These are phyloP conservation scores for Rauvolfia tetraphylla DNA, from an alignment of 257 asterid species.

Conservation along the genomic window DNA sequence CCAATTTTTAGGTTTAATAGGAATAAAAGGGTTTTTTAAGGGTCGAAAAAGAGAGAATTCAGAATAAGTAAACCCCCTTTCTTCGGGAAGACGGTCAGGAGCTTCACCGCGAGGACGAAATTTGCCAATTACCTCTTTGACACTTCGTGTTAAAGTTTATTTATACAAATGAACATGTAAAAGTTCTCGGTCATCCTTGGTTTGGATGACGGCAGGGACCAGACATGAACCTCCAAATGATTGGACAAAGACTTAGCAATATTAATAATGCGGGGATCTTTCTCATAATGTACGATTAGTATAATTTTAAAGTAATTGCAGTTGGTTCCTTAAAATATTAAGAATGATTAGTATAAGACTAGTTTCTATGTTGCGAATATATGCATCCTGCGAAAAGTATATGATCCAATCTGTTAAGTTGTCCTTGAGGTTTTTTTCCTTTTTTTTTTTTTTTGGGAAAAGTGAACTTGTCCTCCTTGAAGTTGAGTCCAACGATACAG, in stretches of 20 bases:
- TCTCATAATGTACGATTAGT: background rate
- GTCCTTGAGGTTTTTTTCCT: too few relatives aligned
- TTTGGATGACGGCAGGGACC: conserved; percentile 3
- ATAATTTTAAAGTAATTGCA: conserved; percentile 1
- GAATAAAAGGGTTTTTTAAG: background rate
- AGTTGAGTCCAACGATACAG: background rate
- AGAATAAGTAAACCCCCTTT: too few relatives aligned
- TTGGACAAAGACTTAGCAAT: conserved; percentile 3
- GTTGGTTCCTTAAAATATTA: background rate
- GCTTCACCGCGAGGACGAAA: too few relatives aligned
- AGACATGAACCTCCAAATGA: conserved; percentile 20
- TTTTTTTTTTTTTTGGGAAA: too few relatives aligned
- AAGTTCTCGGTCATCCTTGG: background rate
- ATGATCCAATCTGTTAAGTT: background rate
- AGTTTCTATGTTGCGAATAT: background rate
- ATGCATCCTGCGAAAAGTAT: too few relatives aligned
- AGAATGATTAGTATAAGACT: background rate
- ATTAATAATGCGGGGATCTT: conserved; percentile 5
- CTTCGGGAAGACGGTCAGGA: too few relatives aligned
- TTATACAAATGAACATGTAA: too few relatives aligned
- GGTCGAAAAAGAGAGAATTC: too few relatives aligned
- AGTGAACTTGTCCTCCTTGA: too few relatives aligned
- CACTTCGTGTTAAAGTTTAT: too few relatives aligned
- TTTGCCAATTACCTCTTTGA: background rate
- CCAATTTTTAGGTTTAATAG: background rate